These are phyloP conservation scores for Starmerella stellata DNA, from an alignment of 805 yeast species.

Conservation along the genomic window DNA sequence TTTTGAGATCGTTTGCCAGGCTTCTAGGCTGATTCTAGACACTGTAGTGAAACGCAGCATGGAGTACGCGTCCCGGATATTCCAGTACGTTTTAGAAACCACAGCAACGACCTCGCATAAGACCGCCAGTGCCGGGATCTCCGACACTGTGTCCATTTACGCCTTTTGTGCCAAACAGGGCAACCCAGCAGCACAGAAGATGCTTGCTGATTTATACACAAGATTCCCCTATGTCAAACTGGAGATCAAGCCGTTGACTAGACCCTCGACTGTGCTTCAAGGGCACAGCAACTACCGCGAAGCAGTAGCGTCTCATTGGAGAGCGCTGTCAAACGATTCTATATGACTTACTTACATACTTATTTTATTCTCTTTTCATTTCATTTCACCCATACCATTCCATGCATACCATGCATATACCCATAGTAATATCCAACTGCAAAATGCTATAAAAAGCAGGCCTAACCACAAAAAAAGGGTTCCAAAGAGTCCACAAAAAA, in stretches of 20 bases:
- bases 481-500: too few relatives aligned
- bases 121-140: slow-evolving; percentile 17
- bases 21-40: slow-evolving; percentile 18
- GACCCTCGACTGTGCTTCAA: slow-evolving; percentile 6
- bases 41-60: slow-evolving; percentile 15
- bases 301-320: background rate
- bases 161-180: slow-evolving; percentile 19
- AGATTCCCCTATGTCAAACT: slow-evolving; percentile 13
- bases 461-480: too few relatives aligned
- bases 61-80: slow-evolving; percentile 18
- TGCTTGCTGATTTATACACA: slow-evolving; percentile 17
- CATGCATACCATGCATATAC: too few relatives aligned
- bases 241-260: slow-evolving; percentile 15
- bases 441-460: too few relatives aligned
- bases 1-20: slow-evolving; percentile 25
- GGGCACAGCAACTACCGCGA: background rate
- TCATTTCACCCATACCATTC: too few relatives aligned
- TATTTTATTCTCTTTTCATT: background rate
- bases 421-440: too few relatives aligned
- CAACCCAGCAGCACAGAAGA: slow-evolving; percentile 15
- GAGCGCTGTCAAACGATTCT: slow-evolving; percentile 1
- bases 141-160: slow-evolving; percentile 18
- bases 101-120: slow-evolving; percentile 10
- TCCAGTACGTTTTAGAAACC: slow-evolving; percentile 16
- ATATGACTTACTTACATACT: background rate